Base-by-base conservation (phyloP, 768 basidiomycete species). In the Mycena rosella region DNA sequence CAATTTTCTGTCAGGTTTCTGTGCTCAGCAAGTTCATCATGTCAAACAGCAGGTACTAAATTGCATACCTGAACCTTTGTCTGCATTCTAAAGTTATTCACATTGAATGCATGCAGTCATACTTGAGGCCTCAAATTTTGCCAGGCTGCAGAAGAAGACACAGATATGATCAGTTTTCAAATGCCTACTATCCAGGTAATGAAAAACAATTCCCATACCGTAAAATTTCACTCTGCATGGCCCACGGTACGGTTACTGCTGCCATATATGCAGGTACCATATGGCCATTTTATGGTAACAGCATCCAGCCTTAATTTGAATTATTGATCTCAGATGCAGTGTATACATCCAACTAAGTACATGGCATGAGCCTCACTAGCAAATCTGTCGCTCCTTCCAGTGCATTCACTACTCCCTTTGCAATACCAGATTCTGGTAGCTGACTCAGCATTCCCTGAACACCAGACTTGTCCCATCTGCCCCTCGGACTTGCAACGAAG, bases 1-100 rank as follows among this genome's bases (percentile, higher is more conserved):
- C 49, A 11, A 51, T 51, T 51, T 51, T 51, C 26, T 51, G 26
- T 29, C 49, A 51, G 29, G 26, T 51, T 51, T 51, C 49, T 51
- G 49, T 29, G 49, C 26, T 51, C 49, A 51, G 49, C 5, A 51
- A 27, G 49, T 51, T 51, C 49, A 51, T 51, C 44, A 13, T 5
- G 44, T 45, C n/a, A 24, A 45, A n/a, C 44, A 45, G 13, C 44
- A n/a, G 44, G 5, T 45, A n/a, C 44, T n/a, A 14, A 45, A 45
- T 45, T 13, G 44, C 44, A 14, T 45, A 45, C 44, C 44, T 45
- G 44, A 45, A 42, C 40, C 40, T 42, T n/a, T 42, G 13, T 15
- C 40, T 15, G 40, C 40, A 42, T 34, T 42, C 44, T 20, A 45
- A 45, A 45, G 22, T n/a, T 45, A 45, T n/a, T 24, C 44, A 45